These are phyloP conservation scores for Emericellopsis cladophorae DNA, from an alignment of 2,329 filamentous ascomycete species.

Conservation along the genomic window DNA sequence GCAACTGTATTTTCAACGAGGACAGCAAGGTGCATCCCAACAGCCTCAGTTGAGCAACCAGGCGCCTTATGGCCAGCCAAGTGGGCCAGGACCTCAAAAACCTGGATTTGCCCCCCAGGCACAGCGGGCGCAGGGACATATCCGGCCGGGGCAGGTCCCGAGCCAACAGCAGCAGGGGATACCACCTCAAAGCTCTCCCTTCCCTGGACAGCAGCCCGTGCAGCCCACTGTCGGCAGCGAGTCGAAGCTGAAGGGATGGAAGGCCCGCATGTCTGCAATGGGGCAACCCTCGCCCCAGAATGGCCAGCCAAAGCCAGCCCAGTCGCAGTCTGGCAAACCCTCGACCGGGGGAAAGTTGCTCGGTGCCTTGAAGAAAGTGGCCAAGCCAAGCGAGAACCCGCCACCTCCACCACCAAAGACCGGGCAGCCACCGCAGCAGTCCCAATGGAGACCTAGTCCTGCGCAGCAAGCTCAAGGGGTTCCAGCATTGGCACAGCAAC, in stretches of 20 bases:
- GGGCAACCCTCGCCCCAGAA: not conserved
- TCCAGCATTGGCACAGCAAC: not conserved
- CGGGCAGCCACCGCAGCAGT: conserved; percentile 1
- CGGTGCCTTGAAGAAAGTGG: conserved; percentile 17
- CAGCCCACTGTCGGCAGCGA: conserved; percentile 7
- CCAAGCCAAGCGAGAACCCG: conserved; percentile 9
- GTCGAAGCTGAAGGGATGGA: conserved; percentile 16
- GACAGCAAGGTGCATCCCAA: too few relatives aligned
- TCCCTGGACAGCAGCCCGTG: not conserved
- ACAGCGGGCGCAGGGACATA: not conserved
- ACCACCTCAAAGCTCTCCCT: not conserved
- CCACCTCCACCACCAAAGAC: not conserved
- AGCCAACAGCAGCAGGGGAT: not conserved
- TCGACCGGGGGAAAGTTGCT: conserved; percentile 12
- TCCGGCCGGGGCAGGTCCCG: not conserved
- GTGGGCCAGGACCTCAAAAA: not conserved
- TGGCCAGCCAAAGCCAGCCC: conserved; percentile 1
- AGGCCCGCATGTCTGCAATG: not conserved
- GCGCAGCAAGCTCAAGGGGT: not conserved
- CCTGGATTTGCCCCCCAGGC: not conserved
- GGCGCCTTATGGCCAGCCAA: too few relatives aligned
- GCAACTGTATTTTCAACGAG: not conserved
- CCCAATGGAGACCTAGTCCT: conserved; percentile 1
- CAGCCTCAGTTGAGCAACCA: too few relatives aligned
- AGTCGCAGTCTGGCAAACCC: conserved; percentile 6